Percentiles rank a stretch among this genome's conserved stretches.
Conservation (phyloP, 495 filamentous ascomycete genomes). For the Penicilliopsis zonata region DNA sequence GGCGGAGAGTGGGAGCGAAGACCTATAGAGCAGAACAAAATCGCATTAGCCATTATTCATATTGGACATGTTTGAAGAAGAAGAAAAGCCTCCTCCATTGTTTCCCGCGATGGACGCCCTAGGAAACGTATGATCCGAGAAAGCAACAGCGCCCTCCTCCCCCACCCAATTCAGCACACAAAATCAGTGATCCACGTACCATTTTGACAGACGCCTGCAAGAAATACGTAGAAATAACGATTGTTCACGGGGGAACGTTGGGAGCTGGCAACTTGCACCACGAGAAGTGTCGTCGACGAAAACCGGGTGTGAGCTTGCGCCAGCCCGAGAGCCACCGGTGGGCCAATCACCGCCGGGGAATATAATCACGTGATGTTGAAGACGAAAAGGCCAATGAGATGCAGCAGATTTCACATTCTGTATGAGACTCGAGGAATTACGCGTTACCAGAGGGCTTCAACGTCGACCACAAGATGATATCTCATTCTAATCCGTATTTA, state of each 20-base stretch:
- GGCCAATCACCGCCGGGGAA: conserved; percentile 17
- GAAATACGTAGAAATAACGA: conserved; percentile 9
- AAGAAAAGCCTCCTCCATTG: too few species aligned
- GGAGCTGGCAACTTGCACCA: conserved; percentile 5
- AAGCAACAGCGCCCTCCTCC: too few species aligned
- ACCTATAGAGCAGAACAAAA: conserved; percentile 9
- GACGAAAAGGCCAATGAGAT: conserved; percentile 6
- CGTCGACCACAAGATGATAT: too few species aligned
- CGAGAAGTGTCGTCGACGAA: conserved; percentile 18
- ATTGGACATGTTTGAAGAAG: too few species aligned
- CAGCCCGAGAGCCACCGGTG: conserved; percentile 2
- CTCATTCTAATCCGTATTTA: too few species aligned
- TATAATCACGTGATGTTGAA: conserved; percentile 10
- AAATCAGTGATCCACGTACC: conserved; percentile 12
- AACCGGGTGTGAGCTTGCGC: conserved; percentile 20
- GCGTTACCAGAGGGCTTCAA: too few species aligned
- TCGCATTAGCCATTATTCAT: conserved; percentile 17
- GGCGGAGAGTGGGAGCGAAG: conserved; percentile 32
- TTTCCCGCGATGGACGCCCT: too few species aligned
- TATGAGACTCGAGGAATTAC: neutral
- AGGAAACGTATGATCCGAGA: too few species aligned
- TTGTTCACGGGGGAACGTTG: conserved; percentile 16
- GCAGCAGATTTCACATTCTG: conserved; percentile 4
- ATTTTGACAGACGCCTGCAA: conserved; percentile 12
- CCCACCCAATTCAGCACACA: too few species aligned